Evolutionary conservation across 495 filamentous ascomycete genomes (phyloP).

Genomic region (Neurospora sp.): DNA sequence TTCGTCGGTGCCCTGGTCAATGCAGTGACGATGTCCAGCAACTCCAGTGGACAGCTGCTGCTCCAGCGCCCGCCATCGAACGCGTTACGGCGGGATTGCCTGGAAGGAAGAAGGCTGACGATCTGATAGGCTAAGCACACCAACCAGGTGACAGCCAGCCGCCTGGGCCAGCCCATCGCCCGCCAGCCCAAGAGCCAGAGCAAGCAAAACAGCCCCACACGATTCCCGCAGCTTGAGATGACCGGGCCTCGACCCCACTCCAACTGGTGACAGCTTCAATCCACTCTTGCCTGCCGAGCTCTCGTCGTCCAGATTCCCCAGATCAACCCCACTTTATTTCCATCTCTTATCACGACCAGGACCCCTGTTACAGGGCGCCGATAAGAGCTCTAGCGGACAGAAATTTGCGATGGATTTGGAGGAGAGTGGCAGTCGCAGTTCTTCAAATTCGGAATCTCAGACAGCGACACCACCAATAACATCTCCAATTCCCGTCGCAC

Average conservation of each 20-base stretch:
- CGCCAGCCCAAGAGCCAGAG: background rate
- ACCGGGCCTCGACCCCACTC: constrained; percentile 2
- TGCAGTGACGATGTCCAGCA: background rate
- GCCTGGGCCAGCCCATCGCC: background rate
- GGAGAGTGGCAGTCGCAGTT: background rate
- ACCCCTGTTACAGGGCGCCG: constrained; percentile 14
- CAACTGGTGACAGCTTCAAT: constrained; percentile 6
- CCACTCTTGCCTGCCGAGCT: background rate
- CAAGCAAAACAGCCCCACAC: background rate
- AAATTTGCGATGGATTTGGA: constrained; percentile 18
- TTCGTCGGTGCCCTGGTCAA: constrained; percentile 16
- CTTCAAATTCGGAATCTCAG: background rate
- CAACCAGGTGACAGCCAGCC: background rate
- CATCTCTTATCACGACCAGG: constrained; percentile 14
- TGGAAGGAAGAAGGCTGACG: constrained; percentile 23
- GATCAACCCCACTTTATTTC: constrained; percentile 2
- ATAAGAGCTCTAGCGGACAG: constrained; percentile 22
- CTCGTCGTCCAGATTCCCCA: background rate
- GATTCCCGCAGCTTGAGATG: background rate
- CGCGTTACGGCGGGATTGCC: constrained; percentile 33
- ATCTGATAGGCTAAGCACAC: constrained; percentile 1
- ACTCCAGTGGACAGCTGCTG: constrained; percentile 8
- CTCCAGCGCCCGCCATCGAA: constrained; percentile 18
- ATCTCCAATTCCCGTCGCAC: background rate
- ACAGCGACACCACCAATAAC: constrained; percentile 2